These are phyloP conservation scores for Globisporangium cederbergense DNA, from an alignment of 352 stramenopile genomes.

Conservation along the genomic window DNA sequence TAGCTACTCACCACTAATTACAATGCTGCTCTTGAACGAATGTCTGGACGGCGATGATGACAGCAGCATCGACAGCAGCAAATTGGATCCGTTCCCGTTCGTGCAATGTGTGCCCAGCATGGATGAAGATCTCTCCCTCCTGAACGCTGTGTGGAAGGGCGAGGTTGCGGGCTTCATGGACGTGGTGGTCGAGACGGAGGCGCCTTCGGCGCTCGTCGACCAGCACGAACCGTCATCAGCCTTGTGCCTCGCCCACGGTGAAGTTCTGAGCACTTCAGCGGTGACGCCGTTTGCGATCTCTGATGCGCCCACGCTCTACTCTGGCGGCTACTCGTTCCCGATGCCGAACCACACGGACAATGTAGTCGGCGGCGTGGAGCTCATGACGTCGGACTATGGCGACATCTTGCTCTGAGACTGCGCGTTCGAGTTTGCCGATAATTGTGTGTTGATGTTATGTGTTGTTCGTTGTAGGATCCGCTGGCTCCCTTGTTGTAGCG, in stretches of 20 bases:
- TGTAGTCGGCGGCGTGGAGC: background rate
- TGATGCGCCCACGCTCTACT: background rate
- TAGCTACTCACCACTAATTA: background rate
- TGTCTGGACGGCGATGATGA: background rate
- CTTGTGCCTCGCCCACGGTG: background rate
- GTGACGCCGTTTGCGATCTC: background rate
- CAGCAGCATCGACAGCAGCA: background rate
- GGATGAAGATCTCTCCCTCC: background rate
- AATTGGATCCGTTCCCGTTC: background rate
- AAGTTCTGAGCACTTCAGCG: background rate
- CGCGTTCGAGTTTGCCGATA: no score
- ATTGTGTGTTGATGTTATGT: no score
- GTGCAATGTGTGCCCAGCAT: background rate
- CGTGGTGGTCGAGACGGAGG: background rate
- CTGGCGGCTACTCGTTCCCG: background rate
- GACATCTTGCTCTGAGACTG: conserved; percentile 7
- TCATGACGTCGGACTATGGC: background rate
- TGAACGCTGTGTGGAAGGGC: conserved; percentile 7
- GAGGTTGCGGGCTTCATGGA: background rate
- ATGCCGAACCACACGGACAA: background rate
- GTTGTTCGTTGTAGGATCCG: no score
- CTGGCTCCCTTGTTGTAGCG: no score
- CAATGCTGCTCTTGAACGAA: background rate
- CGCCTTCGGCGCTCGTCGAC: background rate
- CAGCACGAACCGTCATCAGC: background rate